phyloP scores from a whole-genome alignment of 768 basidiomycete species.

The Russula ochroleuca region DNA sequence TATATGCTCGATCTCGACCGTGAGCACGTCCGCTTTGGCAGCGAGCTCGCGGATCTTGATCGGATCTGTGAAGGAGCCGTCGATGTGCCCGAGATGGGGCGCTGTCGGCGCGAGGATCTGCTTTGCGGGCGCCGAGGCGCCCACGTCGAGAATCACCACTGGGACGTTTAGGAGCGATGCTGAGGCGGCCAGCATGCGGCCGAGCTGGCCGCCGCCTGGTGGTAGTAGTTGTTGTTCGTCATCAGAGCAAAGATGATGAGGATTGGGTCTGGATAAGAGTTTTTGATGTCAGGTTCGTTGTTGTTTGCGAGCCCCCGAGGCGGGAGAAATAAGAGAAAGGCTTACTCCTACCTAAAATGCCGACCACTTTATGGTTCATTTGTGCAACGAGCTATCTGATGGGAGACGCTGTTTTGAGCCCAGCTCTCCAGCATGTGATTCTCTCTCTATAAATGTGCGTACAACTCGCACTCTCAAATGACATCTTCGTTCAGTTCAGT shows the following conservation, averaged over 20 bases:
- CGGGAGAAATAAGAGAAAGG: not conserved
- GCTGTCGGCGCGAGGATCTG: constrained; percentile 63
- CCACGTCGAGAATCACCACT: constrained; percentile 80
- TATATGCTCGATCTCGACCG: constrained; percentile 97
- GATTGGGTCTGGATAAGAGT: not conserved
- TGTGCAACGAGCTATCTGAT: not conserved
- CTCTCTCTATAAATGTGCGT: not conserved
- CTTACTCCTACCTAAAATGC: constrained; percentile 39
- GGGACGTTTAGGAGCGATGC: constrained; percentile 85
- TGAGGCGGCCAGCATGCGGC: constrained; percentile 91
- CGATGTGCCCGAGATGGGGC: constrained; percentile 57
- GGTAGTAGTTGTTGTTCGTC: not conserved
- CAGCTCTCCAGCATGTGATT: not conserved
- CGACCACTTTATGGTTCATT: constrained; percentile 34
- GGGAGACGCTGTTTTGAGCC: not conserved
- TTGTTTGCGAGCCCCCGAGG: not conserved
- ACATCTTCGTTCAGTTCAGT: too few relatives aligned
- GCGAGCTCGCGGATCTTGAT: constrained; percentile 78
- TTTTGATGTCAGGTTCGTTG: not conserved
- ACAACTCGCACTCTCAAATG: too few relatives aligned
- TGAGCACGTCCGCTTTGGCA: constrained; percentile 75
- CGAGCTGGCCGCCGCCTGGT: constrained; percentile 92
- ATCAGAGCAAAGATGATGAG: not conserved
- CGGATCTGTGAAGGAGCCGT: constrained; percentile 85
- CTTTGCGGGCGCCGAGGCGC: constrained; percentile 81